Evolutionary conservation across 1,284 basidiomycete genomes (phyloP).

Genomic region (Paramarasmius palmivorus): DNA sequence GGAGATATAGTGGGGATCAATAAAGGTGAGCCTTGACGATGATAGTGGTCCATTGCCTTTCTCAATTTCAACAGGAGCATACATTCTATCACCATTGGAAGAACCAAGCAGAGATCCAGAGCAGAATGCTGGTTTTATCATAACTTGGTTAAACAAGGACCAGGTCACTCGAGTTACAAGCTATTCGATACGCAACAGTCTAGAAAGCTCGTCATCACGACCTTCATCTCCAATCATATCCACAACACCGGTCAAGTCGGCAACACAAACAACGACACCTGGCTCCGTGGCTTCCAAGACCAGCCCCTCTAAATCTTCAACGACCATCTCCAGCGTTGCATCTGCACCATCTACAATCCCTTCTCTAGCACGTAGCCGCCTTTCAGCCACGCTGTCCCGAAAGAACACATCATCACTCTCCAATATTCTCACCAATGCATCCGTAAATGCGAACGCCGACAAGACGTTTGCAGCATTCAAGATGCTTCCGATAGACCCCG

Average conservation of each 20-base stretch:
- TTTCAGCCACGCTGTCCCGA: conserved; percentile 15
- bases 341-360: background rate
- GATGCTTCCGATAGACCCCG: conserved; percentile 68
- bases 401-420: conserved; percentile 17
- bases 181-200: conserved; percentile 79
- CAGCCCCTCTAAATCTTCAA: background rate
- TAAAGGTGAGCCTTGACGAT: conserved; percentile 56
- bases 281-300: background rate
- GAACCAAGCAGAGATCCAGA: conserved; percentile 83
- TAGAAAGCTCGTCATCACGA: conserved; percentile 34
- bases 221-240: conserved; percentile 23
- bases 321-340: background rate
- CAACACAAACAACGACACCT: conserved; percentile 9
- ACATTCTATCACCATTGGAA: conserved; percentile 89
- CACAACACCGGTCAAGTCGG: conserved; percentile 16
- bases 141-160: conserved; percentile 70
- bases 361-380: background rate
- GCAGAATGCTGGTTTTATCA: conserved; percentile 85
- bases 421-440: conserved; percentile 23
- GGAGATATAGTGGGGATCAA: conserved; percentile 81
- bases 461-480: conserved; percentile 73
- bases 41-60: conserved; percentile 2
- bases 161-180: conserved; percentile 77
- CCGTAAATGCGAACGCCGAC: conserved; percentile 24
- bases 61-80: conserved; percentile 62